Evolutionary conservation across 2,329 filamentous ascomycete genomes (phyloP).

Genomic region (Colletotrichum spaethianum): DNA sequence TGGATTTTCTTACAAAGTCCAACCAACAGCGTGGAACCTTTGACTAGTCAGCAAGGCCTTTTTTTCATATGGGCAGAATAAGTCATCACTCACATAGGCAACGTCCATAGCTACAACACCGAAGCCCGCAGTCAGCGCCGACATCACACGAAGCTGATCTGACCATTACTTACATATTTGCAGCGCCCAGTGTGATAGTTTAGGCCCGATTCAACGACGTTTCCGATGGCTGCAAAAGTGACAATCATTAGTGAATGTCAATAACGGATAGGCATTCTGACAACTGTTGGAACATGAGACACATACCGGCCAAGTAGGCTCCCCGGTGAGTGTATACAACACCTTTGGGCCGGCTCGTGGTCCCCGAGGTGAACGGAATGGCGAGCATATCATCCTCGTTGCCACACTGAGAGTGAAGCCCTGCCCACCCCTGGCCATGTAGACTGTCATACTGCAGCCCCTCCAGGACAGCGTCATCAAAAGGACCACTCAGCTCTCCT

Average conservation of each 20-base stretch:
- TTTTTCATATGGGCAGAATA: neutral
- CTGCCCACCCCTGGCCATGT: slow-evolving; percentile 82
- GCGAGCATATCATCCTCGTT: slow-evolving; percentile 88
- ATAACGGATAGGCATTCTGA: neutral
- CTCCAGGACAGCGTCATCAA: slow-evolving; percentile 86
- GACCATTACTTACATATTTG: slow-evolving; percentile 68
- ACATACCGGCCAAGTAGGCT: slow-evolving; percentile 60
- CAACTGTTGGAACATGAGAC: no score
- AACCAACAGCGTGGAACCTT: slow-evolving; percentile 79
- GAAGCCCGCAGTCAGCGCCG: neutral
- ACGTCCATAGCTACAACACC: slow-evolving; percentile 77
- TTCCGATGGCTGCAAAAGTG: slow-evolving; percentile 79
- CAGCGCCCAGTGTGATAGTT: slow-evolving; percentile 79
- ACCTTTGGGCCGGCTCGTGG: slow-evolving; percentile 92
- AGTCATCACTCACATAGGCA: slow-evolving; percentile 86
- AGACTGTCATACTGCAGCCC: slow-evolving; percentile 80
- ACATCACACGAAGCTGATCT: neutral
- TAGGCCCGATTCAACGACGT: slow-evolving; percentile 89
- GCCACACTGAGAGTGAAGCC: slow-evolving; percentile 76
- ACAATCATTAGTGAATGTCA: neutral
- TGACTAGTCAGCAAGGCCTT: neutral
- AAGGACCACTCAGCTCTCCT: slow-evolving; percentile 82
- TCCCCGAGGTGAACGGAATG: slow-evolving; percentile 94
- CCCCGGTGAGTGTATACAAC: slow-evolving; percentile 93
- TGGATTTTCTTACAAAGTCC: slow-evolving; percentile 67